A percentile compares a stretch with the other conserved stretches of the same genome.
These are phyloP conservation scores for Ballota nigra DNA, from an alignment of 257 asterid species.

Conservation along the genomic window DNA sequence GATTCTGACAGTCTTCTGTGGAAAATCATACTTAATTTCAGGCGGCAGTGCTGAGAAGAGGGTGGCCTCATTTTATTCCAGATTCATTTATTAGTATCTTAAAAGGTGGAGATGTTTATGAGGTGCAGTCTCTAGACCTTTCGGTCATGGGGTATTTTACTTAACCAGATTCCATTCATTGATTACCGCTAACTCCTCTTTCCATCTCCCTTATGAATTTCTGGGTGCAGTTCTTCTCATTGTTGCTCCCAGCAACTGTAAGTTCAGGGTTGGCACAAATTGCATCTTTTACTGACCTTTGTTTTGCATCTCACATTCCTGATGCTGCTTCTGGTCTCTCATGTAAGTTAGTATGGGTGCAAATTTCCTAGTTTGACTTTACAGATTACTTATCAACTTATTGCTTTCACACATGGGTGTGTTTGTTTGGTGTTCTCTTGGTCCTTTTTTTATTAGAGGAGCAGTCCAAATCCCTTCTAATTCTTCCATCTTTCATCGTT, in stretches of 20 bases:
- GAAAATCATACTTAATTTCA: conserved; percentile 17
- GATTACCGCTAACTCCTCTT: conserved; percentile 16
- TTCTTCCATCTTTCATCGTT: background rate
- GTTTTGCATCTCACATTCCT: conserved; percentile 42
- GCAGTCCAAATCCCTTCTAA: background rate
- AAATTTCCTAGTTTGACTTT: background rate
- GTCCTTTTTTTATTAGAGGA: background rate
- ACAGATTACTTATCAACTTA: background rate
- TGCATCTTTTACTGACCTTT: conserved; percentile 50
- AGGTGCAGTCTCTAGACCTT: conserved; percentile 28
- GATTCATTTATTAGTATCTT: conserved; percentile 28
- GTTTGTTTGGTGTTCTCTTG: background rate
- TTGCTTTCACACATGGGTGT: background rate
- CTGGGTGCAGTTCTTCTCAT: conserved; percentile 35
- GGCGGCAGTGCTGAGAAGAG: conserved; percentile 31
- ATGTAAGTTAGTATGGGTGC: conserved; percentile 31
- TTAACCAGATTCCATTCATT: conserved; percentile 1
- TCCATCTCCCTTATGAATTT: conserved; percentile 1
- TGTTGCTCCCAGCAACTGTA: conserved; percentile 45
- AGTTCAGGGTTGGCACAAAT: conserved; percentile 46
- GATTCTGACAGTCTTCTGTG: conserved; percentile 16
- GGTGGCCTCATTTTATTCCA: conserved; percentile 27
- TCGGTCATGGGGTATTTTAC: background rate
- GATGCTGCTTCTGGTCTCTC: conserved; percentile 54
- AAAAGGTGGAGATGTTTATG: conserved; percentile 31